phyloP scores from a whole-genome alignment of 495 filamentous ascomycete species.

The Rhypophila decipiens region DNA sequence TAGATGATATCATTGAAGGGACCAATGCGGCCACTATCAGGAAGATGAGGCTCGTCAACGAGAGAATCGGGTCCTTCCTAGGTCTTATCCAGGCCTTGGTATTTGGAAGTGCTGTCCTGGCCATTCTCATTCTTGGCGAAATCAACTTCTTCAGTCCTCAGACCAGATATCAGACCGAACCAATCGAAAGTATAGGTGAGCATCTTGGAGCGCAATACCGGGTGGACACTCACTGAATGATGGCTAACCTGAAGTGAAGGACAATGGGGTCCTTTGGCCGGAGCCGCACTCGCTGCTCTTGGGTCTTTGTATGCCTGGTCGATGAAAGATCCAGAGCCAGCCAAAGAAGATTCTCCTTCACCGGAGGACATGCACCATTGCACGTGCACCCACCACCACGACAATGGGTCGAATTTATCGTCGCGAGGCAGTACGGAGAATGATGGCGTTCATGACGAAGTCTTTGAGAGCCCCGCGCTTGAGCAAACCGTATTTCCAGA shows the following conservation, averaged over 20 bases:
- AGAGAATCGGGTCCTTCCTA: slow-evolving; percentile 35
- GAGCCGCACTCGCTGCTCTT: slow-evolving; percentile 44
- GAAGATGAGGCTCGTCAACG: slow-evolving; percentile 43
- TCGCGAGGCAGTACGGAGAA: not conserved
- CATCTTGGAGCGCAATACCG: too few relatives aligned
- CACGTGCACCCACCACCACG: slow-evolving; percentile 23
- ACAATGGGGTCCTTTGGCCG: slow-evolving; percentile 53
- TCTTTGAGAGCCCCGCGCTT: not conserved
- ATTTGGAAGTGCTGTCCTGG: slow-evolving; percentile 46
- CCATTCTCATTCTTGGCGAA: slow-evolving; percentile 51
- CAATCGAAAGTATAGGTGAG: slow-evolving; percentile 47
- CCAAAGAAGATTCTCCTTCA: not conserved
- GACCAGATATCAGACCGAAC: slow-evolving; percentile 49
- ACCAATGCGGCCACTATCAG: slow-evolving; percentile 48
- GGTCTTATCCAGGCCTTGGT: slow-evolving; percentile 47
- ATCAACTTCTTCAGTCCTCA: slow-evolving; percentile 50
- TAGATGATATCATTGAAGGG: slow-evolving; percentile 39
- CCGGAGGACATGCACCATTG: slow-evolving; percentile 7
- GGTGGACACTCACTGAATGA: not conserved
- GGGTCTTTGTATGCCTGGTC: slow-evolving; percentile 49
- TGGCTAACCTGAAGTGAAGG: slow-evolving; percentile 20
- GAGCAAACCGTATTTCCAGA: too few relatives aligned
- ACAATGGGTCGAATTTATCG: not conserved
- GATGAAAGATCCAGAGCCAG: slow-evolving; percentile 22
- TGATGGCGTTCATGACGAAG: not conserved